Base-by-base conservation (phyloP, 73 alveolate genomes). In the Urostyla sp. region DNA sequence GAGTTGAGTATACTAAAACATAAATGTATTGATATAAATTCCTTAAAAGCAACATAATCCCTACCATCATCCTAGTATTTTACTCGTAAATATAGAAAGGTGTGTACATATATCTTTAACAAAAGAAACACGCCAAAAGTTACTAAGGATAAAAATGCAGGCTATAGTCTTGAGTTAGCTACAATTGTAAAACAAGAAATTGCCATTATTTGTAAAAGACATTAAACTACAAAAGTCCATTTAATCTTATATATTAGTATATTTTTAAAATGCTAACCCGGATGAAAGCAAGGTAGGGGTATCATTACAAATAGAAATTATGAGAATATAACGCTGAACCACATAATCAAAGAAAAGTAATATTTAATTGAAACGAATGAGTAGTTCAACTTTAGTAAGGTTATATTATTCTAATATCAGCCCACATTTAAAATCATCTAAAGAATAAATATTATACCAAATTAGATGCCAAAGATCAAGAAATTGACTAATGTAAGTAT, bases 41-140 rank as follows among this genome's bases (percentile, higher is more conserved):
- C 91, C 7, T 67, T 38, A 0, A 49, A 31, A 51, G 77, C 57
- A 18, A 83, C 91, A 32, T 52, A 83, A 23, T 79, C 91, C 23
- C 81, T 44, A 0, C 91, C 91, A 36, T 83, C 87, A 44, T 83
- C 91, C 26, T 72, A 75, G 46, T 83, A 83, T 31, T 69, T 83
- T 0, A 83, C 76, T 57, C 60, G 52, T 44, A 75, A 40, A 37
- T 83, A 83, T 13, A 53, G 36, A 21, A 36, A 32, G 45, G 31
- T 3, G 18, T 83, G 91, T 30, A 77, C 26, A 45, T 72, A 73
- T 30, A 83, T 36, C 57, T 75, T 75, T 6, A 75, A 26, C 10
- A 36, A 7, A 32, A 72, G 30, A n/a, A 83, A 54, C 54, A 49
- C n/a, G 36, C 72, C 83, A 31, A 69, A 69, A 1, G 67, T 56